These are phyloP conservation scores for Rosa persica DNA, from an alignment of 306 rosid species.

Conservation along the genomic window DNA sequence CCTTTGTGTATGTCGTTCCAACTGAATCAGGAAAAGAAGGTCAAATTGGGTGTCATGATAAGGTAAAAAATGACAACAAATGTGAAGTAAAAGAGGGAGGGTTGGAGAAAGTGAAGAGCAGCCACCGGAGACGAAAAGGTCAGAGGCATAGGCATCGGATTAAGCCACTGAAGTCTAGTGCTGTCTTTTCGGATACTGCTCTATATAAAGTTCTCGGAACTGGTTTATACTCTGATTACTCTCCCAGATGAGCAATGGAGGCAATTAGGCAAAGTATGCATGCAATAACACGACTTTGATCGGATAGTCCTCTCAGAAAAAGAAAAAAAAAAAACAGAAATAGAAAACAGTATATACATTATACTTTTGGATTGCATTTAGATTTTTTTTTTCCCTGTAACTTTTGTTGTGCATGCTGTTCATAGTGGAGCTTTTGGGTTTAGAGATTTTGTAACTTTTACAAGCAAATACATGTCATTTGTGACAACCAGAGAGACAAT, in stretches of 20 bases:
- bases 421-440: neutral
- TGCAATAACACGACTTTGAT: neutral
- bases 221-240: conserved; percentile 45
- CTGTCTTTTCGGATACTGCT: conserved; percentile 70
- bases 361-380: neutral
- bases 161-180: conserved; percentile 43
- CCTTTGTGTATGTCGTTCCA: conserved; percentile 79
- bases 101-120: conserved; percentile 26
- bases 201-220: conserved; percentile 60
- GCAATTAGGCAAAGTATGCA: conserved; percentile 9
- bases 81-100: conserved; percentile 19
- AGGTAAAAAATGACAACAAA: conserved; percentile 15
- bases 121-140: conserved; percentile 34
- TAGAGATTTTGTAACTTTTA: neutral
- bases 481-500: neutral
- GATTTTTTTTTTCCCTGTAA: neutral
- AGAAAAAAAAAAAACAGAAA: neutral
- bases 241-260: conserved; percentile 33
- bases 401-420: neutral
- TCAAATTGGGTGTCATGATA: conserved; percentile 18
- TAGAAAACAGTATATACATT: neutral
- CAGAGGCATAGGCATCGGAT: conserved; percentile 35
- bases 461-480: neutral
- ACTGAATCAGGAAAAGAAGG: conserved; percentile 20
- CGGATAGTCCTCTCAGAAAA: neutral